Evolutionary conservation across 768 basidiomycete genomes (phyloP).

Genomic region (Kwoniella dendrophila): DNA sequence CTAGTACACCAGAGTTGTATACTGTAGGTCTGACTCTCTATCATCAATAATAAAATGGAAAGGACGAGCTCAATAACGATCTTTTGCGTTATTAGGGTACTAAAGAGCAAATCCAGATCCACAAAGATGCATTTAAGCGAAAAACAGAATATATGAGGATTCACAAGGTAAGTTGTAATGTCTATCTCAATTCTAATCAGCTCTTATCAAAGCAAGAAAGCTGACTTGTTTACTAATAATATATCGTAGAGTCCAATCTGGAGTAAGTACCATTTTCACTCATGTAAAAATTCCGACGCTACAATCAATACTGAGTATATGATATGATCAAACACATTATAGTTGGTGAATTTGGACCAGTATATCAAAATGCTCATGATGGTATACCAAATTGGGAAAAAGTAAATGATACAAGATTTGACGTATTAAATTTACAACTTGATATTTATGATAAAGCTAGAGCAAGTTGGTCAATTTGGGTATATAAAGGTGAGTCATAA

Average conservation of each 20-base stretch:
- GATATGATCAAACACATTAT: conserved; percentile 54
- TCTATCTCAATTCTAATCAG: too few relatives aligned
- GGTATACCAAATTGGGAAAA: conserved; percentile 65
- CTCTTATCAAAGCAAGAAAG: conserved; percentile 29
- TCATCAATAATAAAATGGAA: background rate
- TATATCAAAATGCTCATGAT: conserved; percentile 61
- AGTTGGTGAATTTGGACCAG: conserved; percentile 85
- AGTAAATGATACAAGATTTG: conserved; percentile 69
- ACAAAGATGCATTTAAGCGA: conserved; percentile 62
- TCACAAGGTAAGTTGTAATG: conserved; percentile 51
- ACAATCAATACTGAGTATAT: background rate
- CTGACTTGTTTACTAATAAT: conserved; percentile 37
- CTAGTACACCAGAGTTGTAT: conserved; percentile 64
- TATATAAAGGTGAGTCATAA: conserved; percentile 68
- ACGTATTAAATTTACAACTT: conserved; percentile 73
- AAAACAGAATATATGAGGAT: conserved; percentile 76
- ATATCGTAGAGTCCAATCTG: conserved; percentile 36
- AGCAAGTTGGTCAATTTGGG: conserved; percentile 74
- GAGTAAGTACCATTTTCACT: conserved; percentile 27
- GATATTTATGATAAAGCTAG: conserved; percentile 68
- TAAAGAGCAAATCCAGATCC: conserved; percentile 33
- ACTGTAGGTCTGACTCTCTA: conserved; percentile 37
- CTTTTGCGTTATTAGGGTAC: conserved; percentile 24
- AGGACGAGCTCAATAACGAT: background rate
- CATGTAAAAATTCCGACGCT: background rate